These are phyloP conservation scores for Cucumis cinereus DNA, from an alignment of 306 rosid species.

Conservation along the genomic window DNA sequence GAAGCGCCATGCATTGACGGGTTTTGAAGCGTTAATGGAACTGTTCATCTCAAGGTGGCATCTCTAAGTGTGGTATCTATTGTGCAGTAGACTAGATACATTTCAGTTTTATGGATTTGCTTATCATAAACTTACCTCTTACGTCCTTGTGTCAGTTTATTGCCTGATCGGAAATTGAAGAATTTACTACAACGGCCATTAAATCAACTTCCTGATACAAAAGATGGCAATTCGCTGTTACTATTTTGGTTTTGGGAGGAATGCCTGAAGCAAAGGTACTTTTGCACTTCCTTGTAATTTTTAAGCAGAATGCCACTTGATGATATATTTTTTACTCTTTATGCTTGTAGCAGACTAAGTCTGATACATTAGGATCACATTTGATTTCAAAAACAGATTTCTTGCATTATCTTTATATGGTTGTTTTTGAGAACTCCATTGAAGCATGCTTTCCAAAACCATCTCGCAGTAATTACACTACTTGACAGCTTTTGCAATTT, in stretches of 20 bases:
- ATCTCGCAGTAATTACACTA: not conserved
- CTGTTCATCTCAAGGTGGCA: constrained; percentile 67
- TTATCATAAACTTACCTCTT: not conserved
- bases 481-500: not conserved
- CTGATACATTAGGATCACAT: not conserved
- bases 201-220: constrained; percentile 59
- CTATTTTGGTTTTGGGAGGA: constrained; percentile 97
- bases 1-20: constrained; percentile 85
- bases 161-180: constrained; percentile 89
- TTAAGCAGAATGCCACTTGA: not conserved
- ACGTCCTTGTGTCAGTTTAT: constrained; percentile 39
- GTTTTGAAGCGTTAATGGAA: constrained; percentile 82
- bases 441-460: not conserved
- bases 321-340: not conserved
- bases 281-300: not conserved
- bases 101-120: constrained; percentile 2
- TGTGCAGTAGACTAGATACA: not conserved
- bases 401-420: not conserved
- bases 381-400: not conserved
- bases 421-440: not conserved
- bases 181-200: constrained; percentile 56
- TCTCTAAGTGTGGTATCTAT: not conserved
- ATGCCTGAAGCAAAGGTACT: constrained; percentile 86
- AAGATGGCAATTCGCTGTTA: constrained; percentile 83
- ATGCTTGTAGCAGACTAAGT: not conserved